Base-by-base conservation (phyloP, 2,329 filamentous ascomycete genomes). In the Fusarium bactridioides region DNA sequence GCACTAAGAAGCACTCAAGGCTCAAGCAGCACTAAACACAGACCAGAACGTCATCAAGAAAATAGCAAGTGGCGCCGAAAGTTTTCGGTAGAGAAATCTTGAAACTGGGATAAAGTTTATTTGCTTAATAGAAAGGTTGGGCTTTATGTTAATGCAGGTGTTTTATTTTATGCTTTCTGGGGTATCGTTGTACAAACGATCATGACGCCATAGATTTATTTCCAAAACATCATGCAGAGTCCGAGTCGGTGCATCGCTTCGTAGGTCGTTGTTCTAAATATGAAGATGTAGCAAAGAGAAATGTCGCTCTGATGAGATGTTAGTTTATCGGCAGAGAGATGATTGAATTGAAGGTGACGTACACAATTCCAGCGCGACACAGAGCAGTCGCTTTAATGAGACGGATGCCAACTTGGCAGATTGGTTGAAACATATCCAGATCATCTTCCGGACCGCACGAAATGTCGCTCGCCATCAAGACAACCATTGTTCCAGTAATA, bases 311-410 rank as follows among this genome's bases (percentile, higher is more conserved):
- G 57, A 4, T 12, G 10, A 27, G 7, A 29, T 18, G 38, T 72
- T 51, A 72, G 51, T 35, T 59, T 15, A 25, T 31, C 18, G 11
- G 3, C 16, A 8, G 13, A 19, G 15, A 13, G 4, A 3, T 9
- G 4, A 13, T 5, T 40, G 33, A 40, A 38, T 40, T 4, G 13
- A 35, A 40, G 11, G 23, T 8, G 25, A 60, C 70, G 21, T 44
- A 73, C 70, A 73, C 61, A 29, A 73, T 71, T 40, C 57, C 70
- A 33, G 66, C 70, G 44, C 70, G 61, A 19, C 62, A 73, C 3
- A 73, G n/a, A 18, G 70, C 70, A 35, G 70, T 73, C 1, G 70
- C 70, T 43, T 73, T 73, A 18, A 73, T 73, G 9, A 73, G 54
- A 5, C 70, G 67, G 4, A 73, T 57, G 21, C 70, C 70, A 12